Base-by-base conservation (phyloP, 441 rosid genomes). In the Melastoma candidum region DNA sequence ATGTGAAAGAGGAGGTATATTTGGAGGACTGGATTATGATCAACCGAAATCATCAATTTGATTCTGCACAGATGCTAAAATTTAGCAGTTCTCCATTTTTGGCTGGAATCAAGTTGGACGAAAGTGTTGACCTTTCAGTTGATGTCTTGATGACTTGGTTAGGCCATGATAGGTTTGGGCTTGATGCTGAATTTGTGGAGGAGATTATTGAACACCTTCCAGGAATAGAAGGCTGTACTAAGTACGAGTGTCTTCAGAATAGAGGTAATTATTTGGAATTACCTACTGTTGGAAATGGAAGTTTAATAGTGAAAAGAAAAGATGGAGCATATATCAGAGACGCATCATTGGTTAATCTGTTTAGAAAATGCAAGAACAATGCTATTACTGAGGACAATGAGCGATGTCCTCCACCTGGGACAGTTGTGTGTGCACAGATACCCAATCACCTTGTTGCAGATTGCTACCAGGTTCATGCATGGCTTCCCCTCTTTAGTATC, bases 181-280 rank as follows among this genome's bases (percentile, higher is more conserved):
- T 94, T 63, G 99, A 94, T 53, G 63, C 84, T 47, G 96, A 83
- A 49, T 87, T 94, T 81, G 96, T 94, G 63, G 95, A 76, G 63
- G 96, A 94, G 77, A 80, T 82, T 50, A 72, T 90, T 61, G 99
- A 87, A 70, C 74, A 65, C 57, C 83, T 94, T 74, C 95, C 95
- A 68, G 89, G 81, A 69, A 75, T 68, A 11, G 75, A 72, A 53
- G 68, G 76, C 52, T 94, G 99, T 74, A 69, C 75, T 57, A 73
- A 60, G 36, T 94, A 90, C 79, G 85, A 71, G 59, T 63, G 67
- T 73, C 58, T 85, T 75, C 72, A 68, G 54, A 69, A 71, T 54
- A 87, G 97, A 82, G 64, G 60, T 65, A 55, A 74, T 51, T 64
- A 65, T 57, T 71, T 73, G 57, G 54, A 47, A 51, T 67, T 72